These are phyloP conservation scores for Cucurbita maxima DNA, from an alignment of 306 rosid genomes.

Conservation along the genomic window DNA sequence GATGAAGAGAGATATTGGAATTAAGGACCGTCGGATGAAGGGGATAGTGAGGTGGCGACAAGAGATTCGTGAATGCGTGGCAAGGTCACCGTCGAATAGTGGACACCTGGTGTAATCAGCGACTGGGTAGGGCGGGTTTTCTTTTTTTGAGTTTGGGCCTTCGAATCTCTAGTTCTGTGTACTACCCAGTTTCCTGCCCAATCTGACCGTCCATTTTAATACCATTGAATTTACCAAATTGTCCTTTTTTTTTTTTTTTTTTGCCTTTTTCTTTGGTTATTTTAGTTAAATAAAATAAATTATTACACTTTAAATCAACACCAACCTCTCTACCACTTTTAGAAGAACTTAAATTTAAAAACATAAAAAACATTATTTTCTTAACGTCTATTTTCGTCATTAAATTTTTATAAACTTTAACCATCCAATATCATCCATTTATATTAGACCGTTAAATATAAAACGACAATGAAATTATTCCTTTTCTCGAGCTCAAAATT, in stretches of 20 bases:
- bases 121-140: conserved; percentile 1
- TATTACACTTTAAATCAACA: no score
- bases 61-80: conserved; percentile 23
- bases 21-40: background rate
- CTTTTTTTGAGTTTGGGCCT: background rate
- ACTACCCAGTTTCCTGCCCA: background rate
- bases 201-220: background rate
- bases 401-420: no score
- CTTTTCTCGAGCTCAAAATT: no score
- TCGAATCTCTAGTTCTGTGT: background rate
- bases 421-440: background rate
- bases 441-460: no score
- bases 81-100: background rate
- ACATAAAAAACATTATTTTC: no score
- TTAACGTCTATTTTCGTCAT: no score
- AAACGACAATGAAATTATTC: no score
- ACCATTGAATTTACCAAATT: conserved; percentile 2
- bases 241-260: background rate
- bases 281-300: background rate
- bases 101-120: conserved; percentile 6
- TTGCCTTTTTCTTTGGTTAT: no score
- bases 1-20: conserved; percentile 1
- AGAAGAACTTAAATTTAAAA: no score
- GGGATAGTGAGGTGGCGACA: conserved; percentile 43
- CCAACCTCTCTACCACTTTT: no score